A percentile compares a stretch with the other conserved stretches of the same genome.
phyloP scores from a whole-genome alignment of 106 monocot genomes.

The Acorus gramineus region DNA sequence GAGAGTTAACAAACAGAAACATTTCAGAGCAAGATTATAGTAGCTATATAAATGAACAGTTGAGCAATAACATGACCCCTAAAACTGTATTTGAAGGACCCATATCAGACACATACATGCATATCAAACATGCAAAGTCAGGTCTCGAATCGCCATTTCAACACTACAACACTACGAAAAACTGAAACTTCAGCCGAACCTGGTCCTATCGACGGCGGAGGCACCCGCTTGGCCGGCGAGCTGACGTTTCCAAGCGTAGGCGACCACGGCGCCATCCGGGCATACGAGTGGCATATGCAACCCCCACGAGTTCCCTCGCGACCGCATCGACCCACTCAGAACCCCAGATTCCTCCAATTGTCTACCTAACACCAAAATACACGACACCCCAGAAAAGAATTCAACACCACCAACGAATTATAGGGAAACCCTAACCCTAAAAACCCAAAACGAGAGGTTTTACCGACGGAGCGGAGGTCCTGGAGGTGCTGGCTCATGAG shows the following conservation, averaged over 20 bases:
- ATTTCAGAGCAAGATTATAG: too few species aligned
- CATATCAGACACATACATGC: too few species aligned
- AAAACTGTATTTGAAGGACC: too few species aligned
- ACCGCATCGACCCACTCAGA: constrained; percentile 56
- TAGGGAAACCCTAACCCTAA: background rate
- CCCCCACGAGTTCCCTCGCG: constrained; percentile 90
- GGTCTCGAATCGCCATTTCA: too few species aligned
- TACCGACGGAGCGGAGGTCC: constrained; percentile 77
- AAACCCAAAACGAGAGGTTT: background rate
- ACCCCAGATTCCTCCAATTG: constrained; percentile 95
- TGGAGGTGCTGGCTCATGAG: constrained; percentile 67
- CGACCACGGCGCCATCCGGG: constrained; percentile 95
- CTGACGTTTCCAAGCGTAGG: constrained; percentile 98
- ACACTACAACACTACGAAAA: too few species aligned
- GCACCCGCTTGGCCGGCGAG: constrained; percentile 98
- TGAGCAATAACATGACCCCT: too few species aligned
- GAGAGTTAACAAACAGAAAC: too few species aligned
- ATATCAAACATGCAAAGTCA: too few species aligned
- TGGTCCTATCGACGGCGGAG: constrained; percentile 96
- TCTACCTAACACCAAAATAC: constrained; percentile 46
- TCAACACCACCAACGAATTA: too few species aligned
- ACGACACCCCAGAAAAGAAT: background rate
- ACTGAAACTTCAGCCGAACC: constrained; percentile 20
- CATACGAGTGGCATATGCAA: constrained; percentile 99
- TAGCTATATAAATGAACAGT: too few species aligned